Evolutionary conservation across 805 yeast species (phyloP), one percentile per base, ranked within the genome.

Genomic region (Hemisphaericaspora nanyangensis): DNA sequence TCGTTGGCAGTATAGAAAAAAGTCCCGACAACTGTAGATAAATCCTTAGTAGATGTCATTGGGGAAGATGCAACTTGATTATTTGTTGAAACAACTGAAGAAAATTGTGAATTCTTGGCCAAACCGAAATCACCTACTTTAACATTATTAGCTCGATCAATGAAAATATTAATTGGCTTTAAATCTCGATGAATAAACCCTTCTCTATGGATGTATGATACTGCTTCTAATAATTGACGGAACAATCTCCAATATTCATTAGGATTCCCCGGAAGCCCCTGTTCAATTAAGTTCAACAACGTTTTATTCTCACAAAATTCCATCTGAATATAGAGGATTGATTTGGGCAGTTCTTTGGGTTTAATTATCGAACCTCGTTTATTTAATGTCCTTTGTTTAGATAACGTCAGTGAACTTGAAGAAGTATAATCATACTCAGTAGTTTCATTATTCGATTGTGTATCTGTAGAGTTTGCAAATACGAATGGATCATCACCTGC

Each of bases 291-390:
- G 61, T 93, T 96, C 37, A 76, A 75, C 20, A 93, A 63, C 0
- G 99, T 91, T 42, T 86, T 87, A 55, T 91, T 93, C 54, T 93
- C 99, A 63, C 99, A 93, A 52, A 93, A 93, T 59, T 93, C 99
- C 99, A 93, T 93, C 56, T 93, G 99, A 49, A 93, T 93, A 57
- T 86, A 93, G 22, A 93, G 62, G 0, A 95, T 88, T 38, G 90
- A 84, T 46, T 47, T 51, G 29, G 35, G 36, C 26, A 22, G 26
- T 8, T 22, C 26, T 12, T 12, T 22, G 22, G n/a, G 40, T 29
- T 31, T 34, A 8, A 3, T 22, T 8, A 5, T 12, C 28, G 25
- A 10, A 10, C 33, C 11, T 20, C 16, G 31, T 4, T 29, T 33
- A 22, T 13, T 29, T 29, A 19, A 20, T 6, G 34, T 3, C 20